phyloP scores from a whole-genome alignment of 208 protist genomes.

The Leishmania gerbilli region DNA sequence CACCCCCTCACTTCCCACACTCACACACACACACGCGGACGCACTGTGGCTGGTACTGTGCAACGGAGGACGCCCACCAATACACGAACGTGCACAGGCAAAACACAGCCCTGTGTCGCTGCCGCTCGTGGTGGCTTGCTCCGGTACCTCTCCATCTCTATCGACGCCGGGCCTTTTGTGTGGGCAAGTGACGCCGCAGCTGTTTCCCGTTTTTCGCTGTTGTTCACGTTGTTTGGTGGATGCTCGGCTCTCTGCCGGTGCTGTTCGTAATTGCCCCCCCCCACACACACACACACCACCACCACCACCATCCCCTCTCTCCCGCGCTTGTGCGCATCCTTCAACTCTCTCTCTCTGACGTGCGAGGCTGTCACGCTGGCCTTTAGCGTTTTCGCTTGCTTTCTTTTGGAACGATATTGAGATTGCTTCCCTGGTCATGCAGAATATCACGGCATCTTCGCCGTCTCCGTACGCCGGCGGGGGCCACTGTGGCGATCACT shows the following conservation, averaged over 20 bases:
- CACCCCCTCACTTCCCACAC: too few species aligned
- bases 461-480: slow-evolving; percentile 2
- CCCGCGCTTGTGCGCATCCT: not conserved
- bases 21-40: not conserved
- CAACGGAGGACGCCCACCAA: not conserved
- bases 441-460: not conserved
- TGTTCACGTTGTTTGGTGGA: not conserved
- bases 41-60: not conserved
- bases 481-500: slow-evolving; percentile 13
- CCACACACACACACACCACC: not conserved
- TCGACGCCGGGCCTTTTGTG: not conserved
- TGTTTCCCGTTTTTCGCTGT: not conserved
- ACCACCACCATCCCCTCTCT: not conserved
- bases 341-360: not conserved
- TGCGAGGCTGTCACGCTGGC: not conserved
- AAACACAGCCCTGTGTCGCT: not conserved
- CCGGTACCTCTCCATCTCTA: not conserved
- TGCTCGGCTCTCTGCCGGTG: not conserved
- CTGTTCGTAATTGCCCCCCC: not conserved
- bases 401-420: not conserved
- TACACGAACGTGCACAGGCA: not conserved
- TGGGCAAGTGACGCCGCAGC: not conserved
- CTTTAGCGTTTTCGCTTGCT: not conserved
- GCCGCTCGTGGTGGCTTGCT: not conserved
- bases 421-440: not conserved